A percentile compares a stretch with the other conserved stretches of the same genome.
phyloP scores from a whole-genome alignment of 2,329 filamentous ascomycete species.

The Gnomoniopsis sp. region DNA sequence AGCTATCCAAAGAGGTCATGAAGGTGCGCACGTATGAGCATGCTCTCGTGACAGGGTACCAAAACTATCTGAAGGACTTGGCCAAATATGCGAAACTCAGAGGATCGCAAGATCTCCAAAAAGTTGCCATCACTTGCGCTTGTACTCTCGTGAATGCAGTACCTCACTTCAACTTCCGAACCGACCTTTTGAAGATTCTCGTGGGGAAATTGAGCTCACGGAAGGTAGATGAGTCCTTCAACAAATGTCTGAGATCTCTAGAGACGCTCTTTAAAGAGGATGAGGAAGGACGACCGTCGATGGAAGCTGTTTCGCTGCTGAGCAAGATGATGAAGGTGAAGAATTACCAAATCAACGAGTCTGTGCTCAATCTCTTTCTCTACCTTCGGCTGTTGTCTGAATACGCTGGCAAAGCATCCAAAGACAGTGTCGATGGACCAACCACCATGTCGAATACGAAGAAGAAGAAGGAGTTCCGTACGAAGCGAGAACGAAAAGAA shows the following conservation, averaged over 20 bases:
- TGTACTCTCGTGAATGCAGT: slow-evolving; percentile 78
- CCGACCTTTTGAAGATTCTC: slow-evolving; percentile 81
- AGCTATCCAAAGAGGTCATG: slow-evolving; percentile 88
- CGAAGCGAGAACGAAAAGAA: slow-evolving; percentile 80
- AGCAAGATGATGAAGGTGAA: slow-evolving; percentile 94
- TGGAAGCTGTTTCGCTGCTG: slow-evolving; percentile 81
- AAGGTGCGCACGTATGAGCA: slow-evolving; percentile 83
- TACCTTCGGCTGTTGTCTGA: slow-evolving; percentile 85
- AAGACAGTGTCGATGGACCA: slow-evolving; percentile 54
- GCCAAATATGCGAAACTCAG: slow-evolving; percentile 61
- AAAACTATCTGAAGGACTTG: slow-evolving; percentile 76
- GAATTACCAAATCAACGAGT: slow-evolving; percentile 79
- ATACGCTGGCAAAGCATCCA: slow-evolving; percentile 80
- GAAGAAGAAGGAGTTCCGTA: slow-evolving; percentile 79
- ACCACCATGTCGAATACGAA: slow-evolving; percentile 58
- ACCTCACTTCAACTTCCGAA: slow-evolving; percentile 95
- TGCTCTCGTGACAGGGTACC: slow-evolving; percentile 79
- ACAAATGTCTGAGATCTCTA: slow-evolving; percentile 73
- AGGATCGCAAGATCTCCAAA: slow-evolving; percentile 52
- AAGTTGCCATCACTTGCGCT: slow-evolving; percentile 79
- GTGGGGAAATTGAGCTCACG: slow-evolving; percentile 77
- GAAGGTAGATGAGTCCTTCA: slow-evolving; percentile 69
- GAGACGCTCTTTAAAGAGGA: slow-evolving; percentile 82
- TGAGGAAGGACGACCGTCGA: slow-evolving; percentile 81
- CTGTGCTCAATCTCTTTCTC: slow-evolving; percentile 84